Evolutionary conservation across 495 filamentous ascomycete genomes (phyloP), one percentile per base, ranked within the genome.

Genomic region (Xylona heveae): DNA sequence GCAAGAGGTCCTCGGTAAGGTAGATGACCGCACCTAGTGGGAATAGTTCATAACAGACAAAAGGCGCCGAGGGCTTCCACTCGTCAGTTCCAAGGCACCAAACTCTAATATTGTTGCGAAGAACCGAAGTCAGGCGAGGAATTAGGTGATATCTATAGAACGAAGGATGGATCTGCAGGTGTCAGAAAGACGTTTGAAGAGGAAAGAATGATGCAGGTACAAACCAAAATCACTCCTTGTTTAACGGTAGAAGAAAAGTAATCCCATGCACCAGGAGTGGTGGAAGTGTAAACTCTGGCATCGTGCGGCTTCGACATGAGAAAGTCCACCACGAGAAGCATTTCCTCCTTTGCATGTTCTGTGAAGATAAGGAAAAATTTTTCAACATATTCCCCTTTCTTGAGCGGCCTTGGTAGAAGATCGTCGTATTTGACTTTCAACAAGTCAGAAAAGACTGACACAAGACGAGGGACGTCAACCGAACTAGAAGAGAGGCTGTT

Each of bases 31-130:
- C 35, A 17, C 35, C 35, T 17, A 21, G 28, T 6, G 35, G 27
- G 13, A 37, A 37, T 4, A 37, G 27, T 2, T 28, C 27, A 5
- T 9, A 8, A 24, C 15, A 34, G 2, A 19, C n/a, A 17, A 37
- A 33, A 9, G 3, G 2, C 22, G 2, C 10, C 22, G 13, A 23
- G 8, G 10, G 5, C n/a, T 31, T 3, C 1, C 10, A 15, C n/a
- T 31, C 1, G 15, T 12, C 2, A 3, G 2, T 22, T 24, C 10
- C 7, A 22, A 4, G 15, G 5, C 25, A 16, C 35, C 35, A 16
- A 37, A 37, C 24, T 31, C 28, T 23, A 31, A 37, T 6, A 33
- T 31, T 10, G 13, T 37, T 37, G 19, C 8, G 6, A 5, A 37
- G 5, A 12, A 37, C 10, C 8, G 25, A 23, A 6, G 5, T 28